Base-by-base conservation (phyloP, 1,284 basidiomycete genomes). In the Microbotryum saponariae region DNA sequence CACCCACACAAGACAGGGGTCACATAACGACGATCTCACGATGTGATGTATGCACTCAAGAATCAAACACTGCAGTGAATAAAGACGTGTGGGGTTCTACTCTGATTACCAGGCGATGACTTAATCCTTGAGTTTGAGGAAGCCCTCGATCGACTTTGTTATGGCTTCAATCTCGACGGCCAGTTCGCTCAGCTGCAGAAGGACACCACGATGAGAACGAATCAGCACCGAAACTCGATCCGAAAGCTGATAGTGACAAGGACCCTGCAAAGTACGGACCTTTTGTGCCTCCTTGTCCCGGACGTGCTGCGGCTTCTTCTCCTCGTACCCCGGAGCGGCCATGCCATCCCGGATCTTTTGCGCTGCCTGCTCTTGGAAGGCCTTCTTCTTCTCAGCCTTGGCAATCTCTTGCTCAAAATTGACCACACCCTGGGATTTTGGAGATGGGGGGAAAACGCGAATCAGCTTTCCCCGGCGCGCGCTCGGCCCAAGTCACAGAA, bases 371-470 rank as follows among this genome's bases (percentile, higher is more conserved):
- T 81, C 78, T 7, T 83, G 84, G 7, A 92, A 77, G 42, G 85
- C 82, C 31, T 88, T 80, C 77, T 91, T 92, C 82, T 92, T 94
- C 72, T 89, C 64, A 66, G 86, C 85, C 75, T 92, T 94, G 51
- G 81, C 78, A 54, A 94, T 87, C 76, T 96, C 91, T 12, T 82
- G 82, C 57, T 88, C 84, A 12, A 92, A 79, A 74, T 94, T 86
- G 44, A 94, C 84, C 46, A 88, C 82, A 47, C 91, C 91, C 88
- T 90, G 70, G 45, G 21, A 10, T 31, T 31, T 31, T 14, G 12
- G 27, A 14, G 51, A 47, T 20, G 46, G 50, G 20, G 18, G 1
- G 31, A 3, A 2, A 54, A 25, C 6, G 12, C 2, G 12, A 2
- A 54, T 37, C 49, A 25, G 29, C 48, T 12, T 42, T 42, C 16